Conservation (phyloP, 805 yeast genomes). For the Cyberlindnera amylophila region DNA sequence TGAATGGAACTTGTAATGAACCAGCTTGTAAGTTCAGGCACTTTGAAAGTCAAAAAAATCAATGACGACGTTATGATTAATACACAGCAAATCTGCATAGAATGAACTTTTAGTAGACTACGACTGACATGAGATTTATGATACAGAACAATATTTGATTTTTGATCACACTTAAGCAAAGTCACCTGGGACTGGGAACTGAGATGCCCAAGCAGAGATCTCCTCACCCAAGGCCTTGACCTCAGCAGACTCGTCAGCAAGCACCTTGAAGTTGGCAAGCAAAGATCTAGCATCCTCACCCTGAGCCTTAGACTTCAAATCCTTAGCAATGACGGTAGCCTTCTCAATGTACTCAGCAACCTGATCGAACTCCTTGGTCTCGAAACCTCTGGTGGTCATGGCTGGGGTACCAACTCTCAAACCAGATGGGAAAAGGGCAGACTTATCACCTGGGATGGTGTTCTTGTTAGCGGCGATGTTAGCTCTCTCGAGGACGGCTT, state of each 20-base stretch:
- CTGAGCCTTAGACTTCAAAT: conserved; percentile 53
- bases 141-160: too few relatives aligned
- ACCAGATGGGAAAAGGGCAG: conserved; percentile 95
- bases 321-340: conserved; percentile 69
- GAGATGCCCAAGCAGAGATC: conserved; percentile 66
- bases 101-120: neutral
- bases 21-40: conserved; percentile 24
- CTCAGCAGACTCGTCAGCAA: conserved; percentile 61
- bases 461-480: conserved; percentile 97
- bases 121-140: too few relatives aligned
- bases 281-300: conserved; percentile 56
- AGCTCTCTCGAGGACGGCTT: conserved; percentile 88
- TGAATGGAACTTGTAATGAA: conserved; percentile 22
- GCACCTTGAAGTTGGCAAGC: conserved; percentile 64
- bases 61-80: too few relatives aligned
- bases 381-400: conserved; percentile 87
- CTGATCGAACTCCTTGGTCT: conserved; percentile 68
- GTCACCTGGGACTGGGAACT: conserved; percentile 89
- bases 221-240: conserved; percentile 60
- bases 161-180: conserved; percentile 15
- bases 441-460: conserved; percentile 94
- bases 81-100: too few relatives aligned
- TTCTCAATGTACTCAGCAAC: conserved; percentile 77
- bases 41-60: conserved; percentile 2
- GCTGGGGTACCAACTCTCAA: conserved; percentile 98